Evolutionary conservation across 2,329 filamentous ascomycete genomes (phyloP).

Genomic region (Diaporthe vexans): DNA sequence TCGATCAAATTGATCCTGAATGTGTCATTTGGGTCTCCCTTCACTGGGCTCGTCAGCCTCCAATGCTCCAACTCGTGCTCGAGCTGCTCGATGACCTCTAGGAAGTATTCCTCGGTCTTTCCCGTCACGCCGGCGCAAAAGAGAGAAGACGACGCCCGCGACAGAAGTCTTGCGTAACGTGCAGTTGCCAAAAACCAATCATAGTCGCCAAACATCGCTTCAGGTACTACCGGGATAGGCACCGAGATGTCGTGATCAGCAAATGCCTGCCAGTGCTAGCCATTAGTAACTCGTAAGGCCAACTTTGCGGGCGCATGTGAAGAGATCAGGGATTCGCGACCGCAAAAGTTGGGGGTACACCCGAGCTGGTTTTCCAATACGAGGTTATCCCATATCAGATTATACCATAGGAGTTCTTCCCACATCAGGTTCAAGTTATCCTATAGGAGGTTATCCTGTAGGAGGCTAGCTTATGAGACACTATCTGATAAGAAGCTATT

Average conservation of each 20-base stretch:
- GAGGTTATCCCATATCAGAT: no score
- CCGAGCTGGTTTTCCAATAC: no score
- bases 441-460: no score
- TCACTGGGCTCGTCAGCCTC: constrained; percentile 47
- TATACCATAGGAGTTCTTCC: no score
- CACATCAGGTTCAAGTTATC: no score
- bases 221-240: constrained; percentile 47
- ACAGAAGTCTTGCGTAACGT: constrained; percentile 48
- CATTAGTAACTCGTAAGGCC: neutral
- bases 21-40: constrained; percentile 42
- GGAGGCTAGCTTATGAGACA: no score
- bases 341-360: no score
- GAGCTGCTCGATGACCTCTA: constrained; percentile 48
- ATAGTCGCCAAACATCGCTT: constrained; percentile 45
- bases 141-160: constrained; percentile 48
- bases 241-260: constrained; percentile 51
- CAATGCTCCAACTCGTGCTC: constrained; percentile 48
- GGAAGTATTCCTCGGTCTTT: constrained; percentile 45
- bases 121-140: constrained; percentile 49
- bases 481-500: no score
- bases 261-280: constrained; percentile 45
- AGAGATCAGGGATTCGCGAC: no score
- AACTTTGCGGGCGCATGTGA: no score
- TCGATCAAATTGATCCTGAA: constrained; percentile 36
- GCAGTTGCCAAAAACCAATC: constrained; percentile 48